phyloP scores from a whole-genome alignment of 2,329 filamentous ascomycete species.

The Cryphonectria radicalis region DNA sequence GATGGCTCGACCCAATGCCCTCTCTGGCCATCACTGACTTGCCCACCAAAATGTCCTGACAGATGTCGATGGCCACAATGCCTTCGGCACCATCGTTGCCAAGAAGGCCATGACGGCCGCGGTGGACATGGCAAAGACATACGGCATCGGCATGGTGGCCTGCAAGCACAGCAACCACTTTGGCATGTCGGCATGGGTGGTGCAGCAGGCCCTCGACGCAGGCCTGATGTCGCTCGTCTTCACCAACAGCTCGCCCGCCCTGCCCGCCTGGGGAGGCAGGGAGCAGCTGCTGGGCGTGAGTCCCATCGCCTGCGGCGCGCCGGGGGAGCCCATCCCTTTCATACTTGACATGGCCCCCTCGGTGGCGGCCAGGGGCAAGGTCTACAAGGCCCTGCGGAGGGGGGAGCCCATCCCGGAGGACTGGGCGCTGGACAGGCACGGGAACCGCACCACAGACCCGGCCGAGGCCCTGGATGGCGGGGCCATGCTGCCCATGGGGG shows the following conservation, averaged over 20 bases:
- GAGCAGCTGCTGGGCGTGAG: conserved; percentile 74
- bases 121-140: conserved; percentile 65
- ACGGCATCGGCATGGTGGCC: conserved; percentile 76
- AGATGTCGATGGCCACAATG: conserved; percentile 67
- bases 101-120: conserved; percentile 68
- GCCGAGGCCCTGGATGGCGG: conserved; percentile 67
- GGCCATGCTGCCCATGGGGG: conserved; percentile 86
- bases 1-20: not conserved
- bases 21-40: not conserved
- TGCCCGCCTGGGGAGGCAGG: conserved; percentile 72
- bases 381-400: conserved; percentile 70
- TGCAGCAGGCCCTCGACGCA: conserved; percentile 75
- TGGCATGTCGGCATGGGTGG: conserved; percentile 81
- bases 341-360: conserved; percentile 77
- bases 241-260: conserved; percentile 72
- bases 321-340: conserved; percentile 64
- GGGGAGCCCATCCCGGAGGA: conserved; percentile 71
- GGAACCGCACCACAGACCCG: conserved; percentile 72
- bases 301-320: conserved; percentile 77
- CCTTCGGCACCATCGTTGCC: conserved; percentile 76
- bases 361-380: conserved; percentile 72
- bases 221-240: conserved; percentile 73
- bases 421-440: conserved; percentile 77
- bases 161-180: conserved; percentile 82
- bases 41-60: not conserved